Percentiles rank a stretch among this genome's conserved stretches.
Conservation (phyloP, 2,329 filamentous ascomycete genomes). For the Pseudogymnoascus sp. region DNA sequence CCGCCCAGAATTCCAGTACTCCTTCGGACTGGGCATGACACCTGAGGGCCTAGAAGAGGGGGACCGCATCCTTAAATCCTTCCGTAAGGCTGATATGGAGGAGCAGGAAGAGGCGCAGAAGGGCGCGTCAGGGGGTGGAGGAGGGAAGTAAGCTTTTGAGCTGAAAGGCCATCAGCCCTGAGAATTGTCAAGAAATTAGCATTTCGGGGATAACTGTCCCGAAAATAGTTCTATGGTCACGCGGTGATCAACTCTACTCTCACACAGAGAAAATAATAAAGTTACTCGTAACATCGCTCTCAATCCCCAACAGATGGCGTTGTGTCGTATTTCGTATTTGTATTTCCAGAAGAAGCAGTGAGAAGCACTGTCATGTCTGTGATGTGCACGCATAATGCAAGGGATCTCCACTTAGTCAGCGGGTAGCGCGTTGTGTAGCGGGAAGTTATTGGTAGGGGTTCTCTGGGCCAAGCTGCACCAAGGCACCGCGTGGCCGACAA, state of each 20-base stretch:
- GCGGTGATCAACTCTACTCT: neutral
- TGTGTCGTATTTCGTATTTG: neutral
- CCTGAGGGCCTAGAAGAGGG: neutral
- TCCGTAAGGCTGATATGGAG: neutral
- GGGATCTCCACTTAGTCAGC: neutral
- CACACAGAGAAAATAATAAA: neutral
- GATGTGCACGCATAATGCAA: neutral
- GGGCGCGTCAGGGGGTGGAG: neutral
- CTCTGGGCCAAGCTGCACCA: neutral
- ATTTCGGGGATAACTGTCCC: neutral
- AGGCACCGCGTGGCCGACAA: constrained; percentile 4
- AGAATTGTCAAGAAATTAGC: neutral
- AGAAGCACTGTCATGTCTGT: constrained; percentile 4
- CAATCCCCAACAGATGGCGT: neutral
- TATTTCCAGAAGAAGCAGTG: neutral
- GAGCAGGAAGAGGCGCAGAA: neutral
- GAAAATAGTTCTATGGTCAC: neutral
- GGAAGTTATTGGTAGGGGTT: constrained; percentile 3
- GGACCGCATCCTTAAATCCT: neutral
- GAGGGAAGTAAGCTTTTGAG: neutral
- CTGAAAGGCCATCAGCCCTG: neutral
- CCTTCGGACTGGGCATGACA: constrained; percentile 4
- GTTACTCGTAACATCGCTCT: neutral
- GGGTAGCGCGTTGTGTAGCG: neutral
- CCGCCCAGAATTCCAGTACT: neutral